Evolutionary conservation across 495 filamentous ascomycete species (phyloP).

Genomic region (Recurvomyces mirabilis): DNA sequence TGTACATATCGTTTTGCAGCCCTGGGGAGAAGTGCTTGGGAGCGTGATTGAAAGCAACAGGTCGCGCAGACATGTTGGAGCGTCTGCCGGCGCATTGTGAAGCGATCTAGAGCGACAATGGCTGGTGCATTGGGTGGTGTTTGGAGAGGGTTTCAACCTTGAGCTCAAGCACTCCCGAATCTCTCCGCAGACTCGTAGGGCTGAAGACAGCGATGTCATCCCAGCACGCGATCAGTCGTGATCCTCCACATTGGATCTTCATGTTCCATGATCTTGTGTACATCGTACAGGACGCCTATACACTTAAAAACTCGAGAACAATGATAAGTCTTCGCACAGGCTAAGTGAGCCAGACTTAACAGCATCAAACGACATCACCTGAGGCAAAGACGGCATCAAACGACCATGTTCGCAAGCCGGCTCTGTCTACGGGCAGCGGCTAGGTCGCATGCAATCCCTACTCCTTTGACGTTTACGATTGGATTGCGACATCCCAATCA

Average conservation of each 20-base stretch:
- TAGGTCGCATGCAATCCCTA: not conserved
- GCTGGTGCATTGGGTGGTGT: too few relatives aligned
- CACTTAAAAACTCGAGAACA: too few relatives aligned
- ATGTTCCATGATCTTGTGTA: too few relatives aligned
- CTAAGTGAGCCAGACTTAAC: too few relatives aligned
- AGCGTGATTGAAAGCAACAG: slow-evolving; percentile 19
- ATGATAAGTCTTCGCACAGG: too few relatives aligned
- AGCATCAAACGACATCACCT: too few relatives aligned
- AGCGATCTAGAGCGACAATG: too few relatives aligned
- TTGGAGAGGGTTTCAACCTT: too few relatives aligned
- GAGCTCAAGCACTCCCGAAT: not conserved
- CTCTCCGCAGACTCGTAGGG: not conserved
- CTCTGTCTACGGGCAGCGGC: slow-evolving; percentile 7
- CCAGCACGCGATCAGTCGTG: too few relatives aligned
- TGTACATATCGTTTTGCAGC: slow-evolving; percentile 20
- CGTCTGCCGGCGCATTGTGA: slow-evolving; percentile 17
- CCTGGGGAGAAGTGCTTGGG: not conserved
- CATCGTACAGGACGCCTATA: too few relatives aligned
- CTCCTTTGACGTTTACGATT: not conserved
- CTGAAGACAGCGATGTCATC: not conserved
- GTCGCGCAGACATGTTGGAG: slow-evolving; percentile 17
- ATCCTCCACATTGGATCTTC: too few relatives aligned
- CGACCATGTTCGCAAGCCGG: slow-evolving; percentile 14
- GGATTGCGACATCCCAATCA: not conserved
- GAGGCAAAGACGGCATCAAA: too few relatives aligned